Base-by-base conservation (phyloP, 345 rosid genomes). In the Carallia brachiata region DNA sequence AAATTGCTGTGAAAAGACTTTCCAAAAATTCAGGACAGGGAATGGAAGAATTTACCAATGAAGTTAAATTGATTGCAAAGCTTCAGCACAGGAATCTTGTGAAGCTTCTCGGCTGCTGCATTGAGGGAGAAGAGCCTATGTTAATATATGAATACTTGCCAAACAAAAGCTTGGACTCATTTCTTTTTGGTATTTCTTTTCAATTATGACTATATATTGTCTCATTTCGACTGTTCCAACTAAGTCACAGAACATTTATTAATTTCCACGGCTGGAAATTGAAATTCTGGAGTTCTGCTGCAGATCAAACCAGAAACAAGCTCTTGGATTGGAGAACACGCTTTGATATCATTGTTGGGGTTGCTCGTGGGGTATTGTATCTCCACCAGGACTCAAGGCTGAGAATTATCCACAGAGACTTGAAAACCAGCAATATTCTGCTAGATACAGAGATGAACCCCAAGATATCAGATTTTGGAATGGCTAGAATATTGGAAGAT, bases 31-130 rank as follows among this genome's bases (percentile, higher is more conserved):
- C 95, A 7, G 78, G 91, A 58, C 95, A 90, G 80, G 97, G 93
- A n/a, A 73, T 87, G 31, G 78, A 72, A 72, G 91, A 90, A 71
- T 92, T 90, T 74, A 83, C 68, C 2, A 90, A 87, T 61, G 96
- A 90, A 74, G 85, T 86, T 17, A 67, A 78, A 57, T 62, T 90
- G 81, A 88, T 90, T 53, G 86, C 91, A 0, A 88, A 75, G 65
- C 91, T 88, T 70, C 96, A 90, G 65, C 91, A 88, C 57, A 73
- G 87, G 60, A 90, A 90, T 73, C 91, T 90, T 70, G 91, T 88
- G 13, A 82, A 84, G 57, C 88, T 88, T 73, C 67, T 88, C 23
- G 88, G 93, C 6, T 88, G 84, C 47, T 90, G 93, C 73, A 85
- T 84, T 18, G 69, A 73, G 31, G 87, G 80, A 69, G 86, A 82